A percentile compares a stretch with the other conserved stretches of the same genome.
These are phyloP conservation scores for Populus hybrid DNA, from an alignment of 441 rosid genomes.

Conservation along the genomic window DNA sequence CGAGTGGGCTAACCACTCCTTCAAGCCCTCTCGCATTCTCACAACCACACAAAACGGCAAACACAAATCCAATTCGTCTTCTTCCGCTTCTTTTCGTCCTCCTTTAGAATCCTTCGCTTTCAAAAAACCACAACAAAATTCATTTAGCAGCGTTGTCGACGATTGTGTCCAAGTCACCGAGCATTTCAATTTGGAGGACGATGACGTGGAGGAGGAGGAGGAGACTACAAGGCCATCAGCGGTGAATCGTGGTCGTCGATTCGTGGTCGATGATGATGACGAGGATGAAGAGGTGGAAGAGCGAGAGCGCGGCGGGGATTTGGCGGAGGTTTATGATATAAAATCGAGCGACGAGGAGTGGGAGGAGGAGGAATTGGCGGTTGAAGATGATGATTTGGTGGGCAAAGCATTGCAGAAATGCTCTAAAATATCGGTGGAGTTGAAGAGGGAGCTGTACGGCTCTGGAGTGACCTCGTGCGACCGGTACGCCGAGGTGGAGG, in stretches of 20 bases:
- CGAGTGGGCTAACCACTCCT: slow-evolving; percentile 76
- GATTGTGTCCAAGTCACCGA: slow-evolving; percentile 44
- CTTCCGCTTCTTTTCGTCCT: slow-evolving; percentile 47
- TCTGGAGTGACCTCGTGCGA: slow-evolving; percentile 61
- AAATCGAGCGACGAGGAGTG: slow-evolving; percentile 39
- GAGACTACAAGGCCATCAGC: slow-evolving; percentile 17
- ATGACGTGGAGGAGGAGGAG: slow-evolving; percentile 38
- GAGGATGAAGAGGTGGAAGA: slow-evolving; percentile 41
- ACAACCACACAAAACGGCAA: slow-evolving; percentile 27
- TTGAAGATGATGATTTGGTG: slow-evolving; percentile 60
- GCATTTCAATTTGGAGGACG: slow-evolving; percentile 42
- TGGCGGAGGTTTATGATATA: slow-evolving; percentile 49
- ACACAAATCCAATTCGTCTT: slow-evolving; percentile 14
- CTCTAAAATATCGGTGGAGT: slow-evolving; percentile 72
- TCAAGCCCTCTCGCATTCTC: slow-evolving; percentile 76
- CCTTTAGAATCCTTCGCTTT: slow-evolving; percentile 76
- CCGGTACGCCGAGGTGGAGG: slow-evolving; percentile 79
- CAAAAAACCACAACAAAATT: slow-evolving; percentile 3
- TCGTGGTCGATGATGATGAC: slow-evolving; percentile 56
- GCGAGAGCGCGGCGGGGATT: slow-evolving; percentile 37
- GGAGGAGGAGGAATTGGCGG: slow-evolving; percentile 21
- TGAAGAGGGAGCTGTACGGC: slow-evolving; percentile 76
- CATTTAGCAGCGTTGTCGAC: slow-evolving; percentile 27
- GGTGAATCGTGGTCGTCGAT: slow-evolving; percentile 59
- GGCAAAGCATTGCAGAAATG: slow-evolving; percentile 88